Base-by-base conservation (phyloP, 352 stramenopile genomes). In the Halophytophthora polymorphica region DNA sequence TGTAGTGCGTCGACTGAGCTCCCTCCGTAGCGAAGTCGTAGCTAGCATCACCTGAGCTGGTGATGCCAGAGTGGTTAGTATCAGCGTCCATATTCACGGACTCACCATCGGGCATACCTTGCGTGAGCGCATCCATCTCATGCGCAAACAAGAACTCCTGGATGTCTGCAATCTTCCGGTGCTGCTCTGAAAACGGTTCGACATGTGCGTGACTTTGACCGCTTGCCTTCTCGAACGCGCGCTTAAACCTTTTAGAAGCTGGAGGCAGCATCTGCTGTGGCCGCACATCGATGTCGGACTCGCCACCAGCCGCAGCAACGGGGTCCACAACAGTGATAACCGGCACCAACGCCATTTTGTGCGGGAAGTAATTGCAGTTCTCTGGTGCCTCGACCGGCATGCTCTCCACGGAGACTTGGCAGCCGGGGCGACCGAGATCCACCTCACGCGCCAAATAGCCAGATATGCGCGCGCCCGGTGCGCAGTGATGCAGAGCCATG, bases 281-380 rank as follows among this genome's bases (percentile, higher is more conserved):
- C 15, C 42, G 14, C 3, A 48, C 37, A 31, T 21, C 22, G 33
- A 10, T n/a, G n/a, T n/a, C 23, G 21, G 8, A 29, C 17, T n/a
- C 2, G 8, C 7, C 18, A n/a, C 45, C 21, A 34, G 25, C 48
- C 33, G 44, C 63, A 51, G 40, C 39, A 18, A 6, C 28, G 8
- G 54, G 53, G 47, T 88, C 75, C 6, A 68, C 8, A 0, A 89
- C 71, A 2, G 73, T 81, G 53, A 92, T 79, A 36, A 88, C 55
- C 2, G 82, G 73, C 15, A 90, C 67, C 14, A 84, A 57, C n/a
- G 79, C 79, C 1, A 61, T 66, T 21, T 77, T 52, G 62, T 87
- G 62, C 12, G 79, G 75, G 11, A 85, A 92, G 42, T 92, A 92
- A 3, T 66, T 64, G 55, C 78, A 92, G 58, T 77, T 70, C 1